Evolutionary conservation across 1,139 yeast species (phyloP), one percentile per base, ranked within the genome.

Genomic region (Nakaseomyces kungkrabaensis): DNA sequence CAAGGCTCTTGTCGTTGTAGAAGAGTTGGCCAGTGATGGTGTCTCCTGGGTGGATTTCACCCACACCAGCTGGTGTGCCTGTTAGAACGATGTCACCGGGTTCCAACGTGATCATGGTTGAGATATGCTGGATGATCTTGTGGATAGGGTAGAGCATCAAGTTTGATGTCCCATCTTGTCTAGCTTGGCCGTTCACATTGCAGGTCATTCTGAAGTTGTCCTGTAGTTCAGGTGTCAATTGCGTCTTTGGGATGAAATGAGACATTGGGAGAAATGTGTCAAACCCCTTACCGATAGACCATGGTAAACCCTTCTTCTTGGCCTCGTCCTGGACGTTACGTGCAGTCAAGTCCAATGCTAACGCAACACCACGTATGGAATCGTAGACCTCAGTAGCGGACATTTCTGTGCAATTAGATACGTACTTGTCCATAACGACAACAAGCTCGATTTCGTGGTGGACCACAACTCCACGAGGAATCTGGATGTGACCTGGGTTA

Each of bases 61-160:
- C 97, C 9, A 92, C 99, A n/a, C 99, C 99, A 68, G 90, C 88
- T 44, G 98, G 98, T 1, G 98, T 92, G 11, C 98, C 98, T 0
- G 97, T 92, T 53, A 90, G 74, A 52, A 92, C 83, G 58, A 92
- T 76, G 64, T 92, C 97, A 26, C 97, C 97, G 52, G 88, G 83
- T 60, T 89, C 81, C 52, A 92, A 73, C 3, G 97, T 87, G 94
- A 92, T 90, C 58, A 88, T 82, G 17, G 82, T 71, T 8, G 96
- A 85, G 81, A 90, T 85, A 51, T 85, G 80, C 51, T 85, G 77
- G 56, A 92, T 73, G 54, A 94, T 82, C 58, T 78, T 76, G 59
- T 90, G 94, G 60, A 92, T 81, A 46, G 90, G 85, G 76, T 86
- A 89, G 52, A 92, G 71, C 98, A 92, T 92, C 67, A 90, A 74